Evolutionary conservation across 352 stramenopile species (phyloP).

Genomic region (Pythium pectinolyticum): DNA sequence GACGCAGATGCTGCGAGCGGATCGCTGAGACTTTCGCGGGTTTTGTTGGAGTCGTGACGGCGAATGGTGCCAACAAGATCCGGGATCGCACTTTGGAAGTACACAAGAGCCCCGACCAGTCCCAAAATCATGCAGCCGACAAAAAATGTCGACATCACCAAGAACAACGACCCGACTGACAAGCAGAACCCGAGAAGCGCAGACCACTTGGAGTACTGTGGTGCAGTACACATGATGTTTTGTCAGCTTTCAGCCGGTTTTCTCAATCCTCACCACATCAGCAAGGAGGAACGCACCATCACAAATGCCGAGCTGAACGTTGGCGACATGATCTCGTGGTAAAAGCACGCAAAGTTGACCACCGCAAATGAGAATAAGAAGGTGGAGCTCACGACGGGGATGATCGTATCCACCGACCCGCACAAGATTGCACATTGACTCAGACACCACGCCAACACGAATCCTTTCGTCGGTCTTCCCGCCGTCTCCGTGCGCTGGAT

Average conservation of each 20-base stretch:
- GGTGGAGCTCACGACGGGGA: slow-evolving; percentile 41
- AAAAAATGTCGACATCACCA: slow-evolving; percentile 48
- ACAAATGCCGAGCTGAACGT: slow-evolving; percentile 41
- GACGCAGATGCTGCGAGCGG: neutral
- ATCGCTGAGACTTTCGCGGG: neutral
- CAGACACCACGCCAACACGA: slow-evolving; percentile 35
- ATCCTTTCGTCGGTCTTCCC: neutral
- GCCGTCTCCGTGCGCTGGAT: too few species aligned
- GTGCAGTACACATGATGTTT: neutral
- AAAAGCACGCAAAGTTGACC: slow-evolving; percentile 60
- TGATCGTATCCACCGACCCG: slow-evolving; percentile 41
- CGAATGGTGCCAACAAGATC: slow-evolving; percentile 32
- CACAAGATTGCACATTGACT: slow-evolving; percentile 37
- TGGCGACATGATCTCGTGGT: slow-evolving; percentile 44
- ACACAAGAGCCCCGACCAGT: slow-evolving; percentile 28
- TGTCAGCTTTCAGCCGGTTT: too few species aligned
- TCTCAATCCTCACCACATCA: too few species aligned
- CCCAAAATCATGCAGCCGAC: slow-evolving; percentile 26
- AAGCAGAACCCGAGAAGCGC: slow-evolving; percentile 41
- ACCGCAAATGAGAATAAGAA: slow-evolving; percentile 51
- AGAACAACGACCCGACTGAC: slow-evolving; percentile 42
- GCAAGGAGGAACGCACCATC: too few species aligned
- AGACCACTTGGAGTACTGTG: slow-evolving; percentile 56
- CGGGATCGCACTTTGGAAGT: slow-evolving; percentile 33
- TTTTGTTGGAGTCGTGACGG: neutral